phyloP scores from a whole-genome alignment of 371 early-diverging fungal species.

The Entomophthora muscae region DNA sequence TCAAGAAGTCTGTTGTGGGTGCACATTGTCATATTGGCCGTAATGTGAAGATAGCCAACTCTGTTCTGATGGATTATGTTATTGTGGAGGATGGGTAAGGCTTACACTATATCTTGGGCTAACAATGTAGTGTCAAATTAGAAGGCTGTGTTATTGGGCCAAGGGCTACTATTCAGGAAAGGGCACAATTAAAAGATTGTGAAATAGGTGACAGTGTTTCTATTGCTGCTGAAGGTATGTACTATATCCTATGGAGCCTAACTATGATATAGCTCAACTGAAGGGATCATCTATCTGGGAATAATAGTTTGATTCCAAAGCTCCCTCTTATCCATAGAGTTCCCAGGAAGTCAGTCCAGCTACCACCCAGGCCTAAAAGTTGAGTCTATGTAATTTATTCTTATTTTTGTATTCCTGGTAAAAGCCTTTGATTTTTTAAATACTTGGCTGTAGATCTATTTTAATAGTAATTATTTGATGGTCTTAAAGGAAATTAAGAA shows the following conservation, averaged over 20 bases:
- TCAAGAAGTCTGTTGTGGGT: slow-evolving; percentile 86
- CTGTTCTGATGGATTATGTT: slow-evolving; percentile 88
- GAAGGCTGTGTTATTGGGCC: slow-evolving; percentile 77
- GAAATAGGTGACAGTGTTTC: slow-evolving; percentile 62
- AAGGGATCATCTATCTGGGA: not conserved
- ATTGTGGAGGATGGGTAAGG: slow-evolving; percentile 63
- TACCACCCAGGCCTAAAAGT: too few relatives aligned
- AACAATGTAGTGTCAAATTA: slow-evolving; percentile 55
- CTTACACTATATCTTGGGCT: not conserved
- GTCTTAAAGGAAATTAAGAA: too few relatives aligned
- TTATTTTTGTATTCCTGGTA: too few relatives aligned
- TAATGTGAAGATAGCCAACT: slow-evolving; percentile 84
- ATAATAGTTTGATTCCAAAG: too few relatives aligned
- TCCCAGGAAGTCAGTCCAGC: too few relatives aligned
- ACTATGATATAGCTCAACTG: not conserved
- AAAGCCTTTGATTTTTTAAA: too few relatives aligned
- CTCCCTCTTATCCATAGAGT: too few relatives aligned
- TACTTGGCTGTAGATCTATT: too few relatives aligned
- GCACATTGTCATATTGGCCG: slow-evolving; percentile 82
- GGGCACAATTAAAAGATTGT: slow-evolving; percentile 69
- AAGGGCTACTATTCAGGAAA: slow-evolving; percentile 56
- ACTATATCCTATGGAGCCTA: not conserved
- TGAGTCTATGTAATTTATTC: too few relatives aligned
- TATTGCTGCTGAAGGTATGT: slow-evolving; percentile 53
- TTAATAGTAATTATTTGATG: too few relatives aligned